Conservation (phyloP, 345 rosid species). For the Eucalyptus regnans region DNA sequence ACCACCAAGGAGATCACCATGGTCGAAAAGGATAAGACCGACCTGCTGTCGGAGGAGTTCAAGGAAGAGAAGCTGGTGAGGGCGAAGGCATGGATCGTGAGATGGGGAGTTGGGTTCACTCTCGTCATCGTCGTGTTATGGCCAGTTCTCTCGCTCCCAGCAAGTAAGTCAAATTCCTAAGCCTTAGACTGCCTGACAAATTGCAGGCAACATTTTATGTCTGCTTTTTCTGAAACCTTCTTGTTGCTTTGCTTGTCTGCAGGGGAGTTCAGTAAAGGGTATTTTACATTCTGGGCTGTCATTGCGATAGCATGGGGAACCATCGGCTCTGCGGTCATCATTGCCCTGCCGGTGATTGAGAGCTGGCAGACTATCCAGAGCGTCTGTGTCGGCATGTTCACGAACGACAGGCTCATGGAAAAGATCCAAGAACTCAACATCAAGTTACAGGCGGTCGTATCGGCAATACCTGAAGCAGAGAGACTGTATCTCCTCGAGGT, state of each 20-base stretch:
- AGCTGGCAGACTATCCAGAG: slow-evolving; percentile 65
- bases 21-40: slow-evolving; percentile 53
- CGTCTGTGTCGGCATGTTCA: slow-evolving; percentile 58
- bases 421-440: slow-evolving; percentile 49
- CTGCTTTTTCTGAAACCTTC: background rate
- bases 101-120: slow-evolving; percentile 80
- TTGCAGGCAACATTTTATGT: background rate
- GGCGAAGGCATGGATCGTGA: slow-evolving; percentile 77
- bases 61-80: slow-evolving; percentile 58
- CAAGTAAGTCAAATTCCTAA: slow-evolving; percentile 26
- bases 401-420: slow-evolving; percentile 58
- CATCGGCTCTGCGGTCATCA: slow-evolving; percentile 52
- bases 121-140: slow-evolving; percentile 53
- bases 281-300: slow-evolving; percentile 85
- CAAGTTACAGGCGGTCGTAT: slow-evolving; percentile 35
- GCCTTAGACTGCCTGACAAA: background rate
- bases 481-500: slow-evolving; percentile 43
- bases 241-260: background rate
- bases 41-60: slow-evolving; percentile 52
- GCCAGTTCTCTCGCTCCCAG: slow-evolving; percentile 77
- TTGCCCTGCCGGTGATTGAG: slow-evolving; percentile 57
- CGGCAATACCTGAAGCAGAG: slow-evolving; percentile 67
- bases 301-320: slow-evolving; percentile 88
- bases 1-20: slow-evolving; percentile 68
- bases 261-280: slow-evolving; percentile 54